These are phyloP conservation scores for Penicillium sp. DNA, from an alignment of 2,329 filamentous ascomycete species.

Conservation along the genomic window DNA sequence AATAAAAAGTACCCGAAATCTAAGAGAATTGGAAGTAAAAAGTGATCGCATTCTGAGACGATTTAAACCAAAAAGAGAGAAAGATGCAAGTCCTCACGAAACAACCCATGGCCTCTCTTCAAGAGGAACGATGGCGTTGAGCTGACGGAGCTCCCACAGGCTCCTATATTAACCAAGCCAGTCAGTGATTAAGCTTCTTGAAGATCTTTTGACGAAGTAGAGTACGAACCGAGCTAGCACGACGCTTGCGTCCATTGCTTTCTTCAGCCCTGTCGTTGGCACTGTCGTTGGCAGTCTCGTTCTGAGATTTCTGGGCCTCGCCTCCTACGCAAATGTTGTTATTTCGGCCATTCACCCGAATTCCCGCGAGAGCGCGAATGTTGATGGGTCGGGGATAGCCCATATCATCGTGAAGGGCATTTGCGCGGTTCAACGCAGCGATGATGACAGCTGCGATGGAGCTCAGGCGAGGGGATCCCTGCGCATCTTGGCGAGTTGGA, in stretches of 20 bases:
- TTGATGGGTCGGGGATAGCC: constrained; percentile 1
- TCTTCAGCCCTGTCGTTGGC: background rate
- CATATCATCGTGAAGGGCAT: background rate
- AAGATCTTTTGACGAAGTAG: background rate
- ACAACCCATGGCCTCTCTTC: background rate
- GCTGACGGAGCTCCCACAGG: background rate
- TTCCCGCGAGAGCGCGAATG: constrained; percentile 26
- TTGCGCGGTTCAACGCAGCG: background rate
- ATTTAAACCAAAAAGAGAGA: background rate
- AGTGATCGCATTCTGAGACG: background rate
- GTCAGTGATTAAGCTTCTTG: background rate
- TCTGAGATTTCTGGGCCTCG: too few species aligned
- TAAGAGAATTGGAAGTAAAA: background rate
- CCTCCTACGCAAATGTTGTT: background rate
- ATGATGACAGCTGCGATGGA: constrained; percentile 1
- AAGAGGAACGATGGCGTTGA: background rate
- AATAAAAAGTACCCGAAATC: background rate
- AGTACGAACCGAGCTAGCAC: constrained; percentile 6
- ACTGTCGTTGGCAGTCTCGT: background rate
- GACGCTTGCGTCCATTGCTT: background rate
- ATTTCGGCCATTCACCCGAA: constrained; percentile 20
- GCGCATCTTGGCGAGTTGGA: background rate
- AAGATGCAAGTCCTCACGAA: background rate
- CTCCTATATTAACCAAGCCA: background rate
- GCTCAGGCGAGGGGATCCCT: background rate